Conservation (phyloP, 129 eudicot genomes). For the Arctium minus region DNA sequence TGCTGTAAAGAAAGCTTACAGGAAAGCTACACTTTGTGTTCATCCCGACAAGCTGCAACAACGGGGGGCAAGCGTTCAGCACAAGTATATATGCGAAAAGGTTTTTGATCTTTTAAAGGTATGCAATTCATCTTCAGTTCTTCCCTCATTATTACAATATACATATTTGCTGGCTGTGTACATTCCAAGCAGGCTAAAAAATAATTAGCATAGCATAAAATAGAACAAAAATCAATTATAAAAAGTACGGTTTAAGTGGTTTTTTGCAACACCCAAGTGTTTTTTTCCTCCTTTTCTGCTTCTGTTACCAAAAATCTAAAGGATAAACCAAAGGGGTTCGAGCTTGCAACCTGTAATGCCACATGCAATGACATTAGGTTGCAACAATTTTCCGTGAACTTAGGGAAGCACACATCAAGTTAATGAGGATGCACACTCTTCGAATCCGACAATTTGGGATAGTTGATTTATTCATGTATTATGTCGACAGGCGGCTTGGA, state of each 20-base stretch:
- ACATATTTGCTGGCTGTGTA: not conserved
- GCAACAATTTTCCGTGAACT: not conserved
- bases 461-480: not conserved
- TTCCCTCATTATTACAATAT: not conserved
- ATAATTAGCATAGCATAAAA: not conserved
- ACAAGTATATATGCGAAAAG: constrained; percentile 93
- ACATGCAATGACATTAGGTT: not conserved
- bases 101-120: constrained; percentile 99
- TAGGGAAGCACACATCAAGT: no score
- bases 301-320: not conserved
- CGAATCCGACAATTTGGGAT: not conserved
- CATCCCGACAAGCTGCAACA: constrained; percentile 99
- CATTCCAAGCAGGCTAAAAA: not conserved
- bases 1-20: constrained; percentile 96
- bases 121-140: constrained; percentile 5
- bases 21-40: constrained; percentile 90
- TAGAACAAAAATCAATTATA: no score
- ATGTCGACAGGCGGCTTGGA: constrained; percentile 83
- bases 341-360: not conserved
- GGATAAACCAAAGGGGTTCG: not conserved
- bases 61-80: constrained; percentile 90
- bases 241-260: not conserved
- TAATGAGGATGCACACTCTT: not conserved
- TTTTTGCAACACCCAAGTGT: no score
- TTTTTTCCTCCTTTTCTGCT: not conserved